A percentile compares a stretch with the other conserved stretches of the same genome.
Conservation (phyloP, 371 early-diverging fungal genomes). For the Lichtheimia ramosa region DNA sequence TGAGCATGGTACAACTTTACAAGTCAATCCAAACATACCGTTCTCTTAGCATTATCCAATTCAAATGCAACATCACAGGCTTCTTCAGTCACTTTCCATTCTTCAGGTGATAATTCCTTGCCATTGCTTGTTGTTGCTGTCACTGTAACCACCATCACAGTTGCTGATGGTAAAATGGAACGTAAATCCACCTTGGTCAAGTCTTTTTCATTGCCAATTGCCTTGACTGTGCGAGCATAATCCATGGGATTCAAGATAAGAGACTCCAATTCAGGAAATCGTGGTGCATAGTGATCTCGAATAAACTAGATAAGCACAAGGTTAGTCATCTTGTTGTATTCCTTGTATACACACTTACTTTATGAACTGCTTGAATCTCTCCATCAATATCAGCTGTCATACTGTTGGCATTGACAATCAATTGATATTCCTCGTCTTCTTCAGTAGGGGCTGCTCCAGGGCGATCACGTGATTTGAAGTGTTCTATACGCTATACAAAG, state of each 20-base stretch:
- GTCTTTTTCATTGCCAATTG: constrained; percentile 79
- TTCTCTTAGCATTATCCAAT: constrained; percentile 70
- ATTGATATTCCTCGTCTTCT: constrained; percentile 84
- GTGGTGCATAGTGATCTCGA: constrained; percentile 83
- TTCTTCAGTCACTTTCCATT: constrained; percentile 68
- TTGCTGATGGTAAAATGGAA: constrained; percentile 79
- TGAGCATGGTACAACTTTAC: background rate
- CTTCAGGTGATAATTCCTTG: constrained; percentile 55
- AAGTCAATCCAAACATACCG: constrained; percentile 27
- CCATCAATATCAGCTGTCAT: constrained; percentile 84
- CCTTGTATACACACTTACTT: constrained; percentile 45
- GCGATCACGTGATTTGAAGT: constrained; percentile 41
- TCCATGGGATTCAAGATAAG: constrained; percentile 86
- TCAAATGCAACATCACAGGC: constrained; percentile 82
- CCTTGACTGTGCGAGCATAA: constrained; percentile 86
- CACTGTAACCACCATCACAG: constrained; percentile 91
- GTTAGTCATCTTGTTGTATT: background rate
- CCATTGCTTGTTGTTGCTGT: constrained; percentile 89
- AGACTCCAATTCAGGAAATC: constrained; percentile 91
- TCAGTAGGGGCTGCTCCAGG: constrained; percentile 63
- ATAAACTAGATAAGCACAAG: constrained; percentile 62
- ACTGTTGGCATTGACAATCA: constrained; percentile 88
- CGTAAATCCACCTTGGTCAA: constrained; percentile 71
- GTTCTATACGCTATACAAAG: constrained; percentile 53
- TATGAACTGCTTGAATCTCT: constrained; percentile 85